Percentiles rank a stretch among this genome's conserved stretches.
phyloP scores from a whole-genome alignment of 192 early-diverging fungal species.

The Geranomyces michiganensis region DNA sequence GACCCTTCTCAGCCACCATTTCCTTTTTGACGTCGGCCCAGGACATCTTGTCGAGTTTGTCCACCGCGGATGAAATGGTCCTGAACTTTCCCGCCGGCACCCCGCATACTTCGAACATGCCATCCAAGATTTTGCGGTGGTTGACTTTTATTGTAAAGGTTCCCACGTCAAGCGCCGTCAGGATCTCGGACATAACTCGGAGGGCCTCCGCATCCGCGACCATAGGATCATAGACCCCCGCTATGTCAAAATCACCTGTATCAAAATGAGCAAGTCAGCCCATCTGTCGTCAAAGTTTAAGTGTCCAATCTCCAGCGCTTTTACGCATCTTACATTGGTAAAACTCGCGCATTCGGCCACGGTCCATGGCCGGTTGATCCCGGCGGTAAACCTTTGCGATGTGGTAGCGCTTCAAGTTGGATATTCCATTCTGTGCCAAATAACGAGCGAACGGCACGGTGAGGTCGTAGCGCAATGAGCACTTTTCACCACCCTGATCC shows the following conservation, averaged over 20 bases:
- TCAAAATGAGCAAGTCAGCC: neutral
- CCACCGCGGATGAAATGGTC: conserved; percentile 93
- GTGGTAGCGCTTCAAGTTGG: conserved; percentile 94
- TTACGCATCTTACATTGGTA: conserved; percentile 73
- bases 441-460: conserved; percentile 98
- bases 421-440: conserved; percentile 87
- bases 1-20: conserved; percentile 92
- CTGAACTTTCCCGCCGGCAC: conserved; percentile 88
- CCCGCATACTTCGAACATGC: conserved; percentile 95
- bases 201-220: conserved; percentile 94
- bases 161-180: conserved; percentile 81
- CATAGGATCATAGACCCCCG: conserved; percentile 93
- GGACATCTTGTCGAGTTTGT: conserved; percentile 96
- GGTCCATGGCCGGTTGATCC: conserved; percentile 97
- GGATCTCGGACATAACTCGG: conserved; percentile 77
- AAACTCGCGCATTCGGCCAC: conserved; percentile 99
- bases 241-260: conserved; percentile 91
- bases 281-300: neutral
- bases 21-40: conserved; percentile 94
- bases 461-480: conserved; percentile 94
- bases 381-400: conserved; percentile 98
- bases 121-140: conserved; percentile 96
- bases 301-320: no score
- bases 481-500: conserved; percentile 96
- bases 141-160: conserved; percentile 94